Evolutionary conservation across 768 basidiomycete genomes (phyloP).

Genomic region (Trametes cinnabarina): DNA sequence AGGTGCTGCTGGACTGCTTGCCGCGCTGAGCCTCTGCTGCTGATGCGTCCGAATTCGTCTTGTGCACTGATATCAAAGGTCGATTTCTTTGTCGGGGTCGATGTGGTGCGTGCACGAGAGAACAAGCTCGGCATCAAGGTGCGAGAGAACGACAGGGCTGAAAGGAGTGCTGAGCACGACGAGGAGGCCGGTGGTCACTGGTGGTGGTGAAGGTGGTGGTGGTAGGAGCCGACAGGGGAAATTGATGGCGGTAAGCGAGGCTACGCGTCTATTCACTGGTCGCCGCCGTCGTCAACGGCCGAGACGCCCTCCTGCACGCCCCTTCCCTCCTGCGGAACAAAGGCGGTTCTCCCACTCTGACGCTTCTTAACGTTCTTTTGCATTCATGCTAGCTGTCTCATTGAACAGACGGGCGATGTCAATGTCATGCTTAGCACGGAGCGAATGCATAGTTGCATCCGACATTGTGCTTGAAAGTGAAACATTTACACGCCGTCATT

Average conservation of each 20-base stretch:
- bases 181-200: slow-evolving; percentile 7
- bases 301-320: not conserved
- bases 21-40: slow-evolving; percentile 44
- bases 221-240: slow-evolving; percentile 18
- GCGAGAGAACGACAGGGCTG: slow-evolving; percentile 17
- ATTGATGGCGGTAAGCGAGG: slow-evolving; percentile 15
- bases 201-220: slow-evolving; percentile 6
- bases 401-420: not conserved
- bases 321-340: slow-evolving; percentile 12
- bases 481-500: not conserved
- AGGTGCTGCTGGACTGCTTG: slow-evolving; percentile 27
- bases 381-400: not conserved
- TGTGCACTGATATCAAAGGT: slow-evolving; percentile 28
- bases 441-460: not conserved
- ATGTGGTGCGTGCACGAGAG: slow-evolving; percentile 65
- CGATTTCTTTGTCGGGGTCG: slow-evolving; percentile 40
- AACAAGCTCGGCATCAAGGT: slow-evolving; percentile 70
- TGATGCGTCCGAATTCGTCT: slow-evolving; percentile 69
- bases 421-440: not conserved
- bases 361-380: not conserved
- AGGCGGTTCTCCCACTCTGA: not conserved
- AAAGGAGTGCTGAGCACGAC: slow-evolving; percentile 14
- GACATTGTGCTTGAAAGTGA: not conserved
- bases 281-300: slow-evolving; percentile 19
- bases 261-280: slow-evolving; percentile 14